These are phyloP conservation scores for Clarkia xantiana DNA, from an alignment of 345 rosid species.

Conservation along the genomic window DNA sequence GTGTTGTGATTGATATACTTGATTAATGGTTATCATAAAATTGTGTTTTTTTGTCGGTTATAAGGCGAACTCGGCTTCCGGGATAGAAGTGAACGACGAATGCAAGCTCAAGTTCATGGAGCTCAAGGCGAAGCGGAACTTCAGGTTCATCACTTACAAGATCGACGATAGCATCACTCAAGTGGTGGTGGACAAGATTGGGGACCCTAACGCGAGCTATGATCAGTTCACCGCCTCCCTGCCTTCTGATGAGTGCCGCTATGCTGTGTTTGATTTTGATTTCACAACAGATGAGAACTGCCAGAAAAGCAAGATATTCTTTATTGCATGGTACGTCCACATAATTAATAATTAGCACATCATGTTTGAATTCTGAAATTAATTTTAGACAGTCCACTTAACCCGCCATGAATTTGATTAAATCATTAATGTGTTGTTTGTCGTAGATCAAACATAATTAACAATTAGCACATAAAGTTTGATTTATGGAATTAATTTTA, in stretches of 20 bases:
- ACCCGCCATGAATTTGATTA: no score
- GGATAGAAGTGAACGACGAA: constrained; percentile 56
- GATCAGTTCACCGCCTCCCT: constrained; percentile 38
- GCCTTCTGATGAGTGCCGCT: constrained; percentile 53
- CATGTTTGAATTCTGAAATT: no score
- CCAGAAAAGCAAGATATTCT: constrained; percentile 68
- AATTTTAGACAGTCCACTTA: no score
- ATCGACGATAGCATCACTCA: constrained; percentile 51
- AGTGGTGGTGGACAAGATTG: constrained; percentile 43
- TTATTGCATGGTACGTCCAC: constrained; percentile 46
- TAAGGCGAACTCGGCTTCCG: constrained; percentile 60
- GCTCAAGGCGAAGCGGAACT: constrained; percentile 51
- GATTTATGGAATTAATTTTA: no score
- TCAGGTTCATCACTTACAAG: constrained; percentile 50
- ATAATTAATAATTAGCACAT: no score
- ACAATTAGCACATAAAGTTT: no score
- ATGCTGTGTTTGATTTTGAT: constrained; percentile 40
- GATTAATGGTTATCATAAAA: no score
- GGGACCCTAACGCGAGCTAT: constrained; percentile 37
- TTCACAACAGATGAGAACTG: constrained; percentile 52
- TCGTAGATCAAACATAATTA: no score
- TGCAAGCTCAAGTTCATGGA: constrained; percentile 66
- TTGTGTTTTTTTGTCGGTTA: background rate
- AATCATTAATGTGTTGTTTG: no score
- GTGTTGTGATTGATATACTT: no score